Conservation (phyloP, 2,329 filamentous ascomycete species). For the Diaporthe sp. region DNA sequence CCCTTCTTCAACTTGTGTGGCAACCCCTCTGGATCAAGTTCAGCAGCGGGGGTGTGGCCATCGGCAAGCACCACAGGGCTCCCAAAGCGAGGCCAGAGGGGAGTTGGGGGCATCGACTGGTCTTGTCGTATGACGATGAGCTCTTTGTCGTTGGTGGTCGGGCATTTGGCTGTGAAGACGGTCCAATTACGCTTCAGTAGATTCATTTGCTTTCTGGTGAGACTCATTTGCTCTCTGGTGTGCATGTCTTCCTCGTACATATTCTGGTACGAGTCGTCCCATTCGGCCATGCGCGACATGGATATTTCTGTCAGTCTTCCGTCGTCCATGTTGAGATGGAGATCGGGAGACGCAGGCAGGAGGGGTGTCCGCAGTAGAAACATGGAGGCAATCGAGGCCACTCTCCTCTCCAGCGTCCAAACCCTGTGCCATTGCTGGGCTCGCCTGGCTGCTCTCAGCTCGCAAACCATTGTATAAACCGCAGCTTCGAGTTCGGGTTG, state of each 20-base stretch:
- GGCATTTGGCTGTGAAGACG: not conserved
- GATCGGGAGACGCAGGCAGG: too few species aligned
- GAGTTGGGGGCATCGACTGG: not conserved
- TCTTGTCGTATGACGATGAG: not conserved
- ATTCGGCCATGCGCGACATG: slow-evolving; percentile 5
- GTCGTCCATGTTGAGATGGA: not conserved
- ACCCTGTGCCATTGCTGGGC: not conserved
- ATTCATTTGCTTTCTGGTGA: too few species aligned
- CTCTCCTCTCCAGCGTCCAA: not conserved
- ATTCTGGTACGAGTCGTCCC: not conserved
- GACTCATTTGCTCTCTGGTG: not conserved
- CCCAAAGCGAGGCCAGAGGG: not conserved
- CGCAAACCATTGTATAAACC: not conserved
- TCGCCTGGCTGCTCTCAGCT: not conserved
- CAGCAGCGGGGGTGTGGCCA: too few species aligned
- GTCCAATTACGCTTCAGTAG: too few species aligned
- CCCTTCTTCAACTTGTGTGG: not conserved
- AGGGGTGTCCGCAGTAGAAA: not conserved
- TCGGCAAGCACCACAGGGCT: not conserved
- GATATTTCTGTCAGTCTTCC: not conserved
- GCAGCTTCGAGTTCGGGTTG: too few species aligned
- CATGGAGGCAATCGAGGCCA: not conserved
- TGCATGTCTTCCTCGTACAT: not conserved
- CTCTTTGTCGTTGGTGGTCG: too few species aligned
- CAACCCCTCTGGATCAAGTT: too few species aligned